Base-by-base conservation (phyloP, 2,329 filamentous ascomycete species). In the Aspergillus neoniger region DNA sequence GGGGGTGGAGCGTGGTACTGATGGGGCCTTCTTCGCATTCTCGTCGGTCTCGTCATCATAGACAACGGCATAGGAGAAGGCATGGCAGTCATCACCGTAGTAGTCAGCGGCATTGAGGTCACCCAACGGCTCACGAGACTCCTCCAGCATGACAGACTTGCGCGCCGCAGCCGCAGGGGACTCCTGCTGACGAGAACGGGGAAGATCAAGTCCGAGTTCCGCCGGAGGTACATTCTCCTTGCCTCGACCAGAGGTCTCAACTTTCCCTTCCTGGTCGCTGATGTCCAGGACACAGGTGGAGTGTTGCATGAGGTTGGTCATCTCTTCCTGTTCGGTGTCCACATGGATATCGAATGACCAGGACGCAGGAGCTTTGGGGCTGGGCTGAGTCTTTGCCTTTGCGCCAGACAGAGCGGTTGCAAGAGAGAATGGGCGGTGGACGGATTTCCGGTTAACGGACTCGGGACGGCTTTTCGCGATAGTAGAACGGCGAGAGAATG, bases 291-390 rank as follows among this genome's bases (percentile, higher is more conserved):
- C 88, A 65, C 89, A 89, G 7, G 94, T 94, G 58, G 89, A 90
- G 80, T 97, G 94, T 77, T 97, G 91, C 79, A 98, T 91, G 41
- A 96, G 81, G 70, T 96, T 97, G 69, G 92, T 91, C 77, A 95
- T 91, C 73, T 96, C 89, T 72, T 97, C 91, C 73, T 96, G 91
- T 7, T 90, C 86, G 0, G 91, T 92, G 76, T 99, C 94, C 73
- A 96, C 91, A 73, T 97, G 89, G 70, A 99, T 98, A 61, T 94
- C 90, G 73, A 99, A 98, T 80, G 90, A 90, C 93, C 92, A 97
- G 61, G 70, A 71, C 0, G 69, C 63, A 10, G 72, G 72, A 7
- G 76, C 73, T 60, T 82, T 83, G 21, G 82, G 79, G 5, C 78
- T 81, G 79, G 60, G 83, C 83, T 36, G 55, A 47, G 44, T 66